Conservation (phyloP, 306 rosid species). For the Crataegus laevigata region DNA sequence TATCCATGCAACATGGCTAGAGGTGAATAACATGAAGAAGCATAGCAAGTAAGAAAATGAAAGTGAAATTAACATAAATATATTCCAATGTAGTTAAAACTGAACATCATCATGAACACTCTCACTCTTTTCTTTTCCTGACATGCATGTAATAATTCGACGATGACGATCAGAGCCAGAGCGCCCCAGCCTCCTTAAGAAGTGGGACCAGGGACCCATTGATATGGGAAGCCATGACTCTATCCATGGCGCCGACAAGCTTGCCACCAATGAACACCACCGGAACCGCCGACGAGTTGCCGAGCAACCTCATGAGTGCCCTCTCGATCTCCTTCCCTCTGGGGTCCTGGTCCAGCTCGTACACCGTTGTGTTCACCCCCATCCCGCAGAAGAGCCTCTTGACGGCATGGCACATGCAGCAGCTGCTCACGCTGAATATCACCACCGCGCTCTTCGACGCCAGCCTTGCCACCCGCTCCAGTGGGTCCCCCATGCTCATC, state of each 20-base stretch:
- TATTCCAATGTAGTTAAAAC: not conserved
- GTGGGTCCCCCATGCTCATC: slow-evolving; percentile 37
- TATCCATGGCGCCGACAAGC: slow-evolving; percentile 79
- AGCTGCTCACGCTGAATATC: slow-evolving; percentile 78
- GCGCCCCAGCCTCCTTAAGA: slow-evolving; percentile 94
- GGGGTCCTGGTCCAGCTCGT: slow-evolving; percentile 81
- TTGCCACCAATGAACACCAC: slow-evolving; percentile 89
- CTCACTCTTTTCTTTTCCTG: not conserved
- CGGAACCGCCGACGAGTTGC: slow-evolving; percentile 48
- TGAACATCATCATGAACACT: not conserved
- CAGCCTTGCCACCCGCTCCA: slow-evolving; percentile 63
- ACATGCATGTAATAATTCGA: not conserved
- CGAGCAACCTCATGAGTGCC: slow-evolving; percentile 59
- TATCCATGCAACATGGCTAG: not conserved
- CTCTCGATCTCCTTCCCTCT: slow-evolving; percentile 73
- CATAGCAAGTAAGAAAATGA: not conserved
- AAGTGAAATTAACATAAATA: not conserved
- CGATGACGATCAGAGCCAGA: slow-evolving; percentile 53
- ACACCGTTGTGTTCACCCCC: slow-evolving; percentile 84
- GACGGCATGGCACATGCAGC: slow-evolving; percentile 96
- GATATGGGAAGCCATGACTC: slow-evolving; percentile 89
- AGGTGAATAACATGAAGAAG: not conserved
- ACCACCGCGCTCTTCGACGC: slow-evolving; percentile 91
- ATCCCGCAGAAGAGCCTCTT: slow-evolving; percentile 84
- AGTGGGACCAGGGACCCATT: slow-evolving; percentile 88